These are phyloP conservation scores for Alternaria burnsii DNA, from an alignment of 2,329 filamentous ascomycete species.

Conservation along the genomic window DNA sequence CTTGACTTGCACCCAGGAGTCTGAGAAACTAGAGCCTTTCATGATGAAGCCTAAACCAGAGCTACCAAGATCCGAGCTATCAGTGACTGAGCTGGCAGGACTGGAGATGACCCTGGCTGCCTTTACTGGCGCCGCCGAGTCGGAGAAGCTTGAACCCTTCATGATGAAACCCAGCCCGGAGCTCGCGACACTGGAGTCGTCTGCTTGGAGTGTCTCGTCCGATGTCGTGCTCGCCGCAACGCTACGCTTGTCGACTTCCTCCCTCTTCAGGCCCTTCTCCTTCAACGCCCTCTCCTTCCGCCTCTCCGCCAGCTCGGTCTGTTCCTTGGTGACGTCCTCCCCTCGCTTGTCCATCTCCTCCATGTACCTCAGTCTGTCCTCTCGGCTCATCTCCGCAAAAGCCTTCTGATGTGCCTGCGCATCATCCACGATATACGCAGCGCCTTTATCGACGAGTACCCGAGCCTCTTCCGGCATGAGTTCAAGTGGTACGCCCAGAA, in stretches of 20 bases:
- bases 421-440: conserved; percentile 85
- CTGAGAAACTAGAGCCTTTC: conserved; percentile 36
- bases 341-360: conserved; percentile 63
- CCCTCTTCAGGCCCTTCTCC: conserved; percentile 54
- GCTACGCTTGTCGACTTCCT: conserved; percentile 16
- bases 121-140: conserved; percentile 4
- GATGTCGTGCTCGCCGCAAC: conserved; percentile 22
- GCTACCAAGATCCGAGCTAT: conserved; percentile 11
- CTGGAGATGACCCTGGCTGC: conserved; percentile 2
- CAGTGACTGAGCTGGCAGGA: conserved; percentile 7
- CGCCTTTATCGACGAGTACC: conserved; percentile 77
- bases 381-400: conserved; percentile 66
- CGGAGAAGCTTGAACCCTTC: conserved; percentile 35
- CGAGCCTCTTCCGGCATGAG: conserved; percentile 90
- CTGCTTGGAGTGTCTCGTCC: conserved; percentile 21
- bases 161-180: conserved; percentile 37
- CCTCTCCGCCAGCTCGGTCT: conserved; percentile 58
- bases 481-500: conserved; percentile 86
- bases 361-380: conserved; percentile 70
- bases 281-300: conserved; percentile 60
- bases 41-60: conserved; percentile 36
- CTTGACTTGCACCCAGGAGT: conserved; percentile 18
- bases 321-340: conserved; percentile 58
- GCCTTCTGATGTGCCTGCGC: conserved; percentile 71
- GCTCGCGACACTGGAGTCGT: conserved; percentile 18